phyloP scores from a whole-genome alignment of 2,329 filamentous ascomycete genomes.

The Arachnopeziza araneosa region DNA sequence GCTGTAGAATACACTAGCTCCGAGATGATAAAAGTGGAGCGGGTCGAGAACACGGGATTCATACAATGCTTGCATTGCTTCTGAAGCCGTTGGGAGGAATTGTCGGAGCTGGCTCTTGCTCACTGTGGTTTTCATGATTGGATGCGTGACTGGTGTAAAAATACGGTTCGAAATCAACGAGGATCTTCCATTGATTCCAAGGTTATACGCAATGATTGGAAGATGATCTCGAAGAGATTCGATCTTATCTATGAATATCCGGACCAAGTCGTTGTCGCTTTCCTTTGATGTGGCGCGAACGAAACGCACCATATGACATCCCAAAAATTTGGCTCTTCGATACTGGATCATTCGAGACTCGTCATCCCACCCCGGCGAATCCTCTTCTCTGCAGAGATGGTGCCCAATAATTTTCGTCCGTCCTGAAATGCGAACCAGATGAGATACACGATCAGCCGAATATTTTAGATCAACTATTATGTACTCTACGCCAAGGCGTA shows the following conservation, averaged over 20 bases:
- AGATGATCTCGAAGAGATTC: conserved; percentile 23
- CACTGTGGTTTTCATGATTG: conserved; percentile 51
- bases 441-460: conserved; percentile 38
- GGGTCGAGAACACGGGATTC: conserved; percentile 61
- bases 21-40: conserved; percentile 69
- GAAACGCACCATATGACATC: conserved; percentile 52
- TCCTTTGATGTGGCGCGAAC: conserved; percentile 43
- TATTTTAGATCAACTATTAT: conserved; percentile 56
- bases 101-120: conserved; percentile 27
- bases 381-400: conserved; percentile 34
- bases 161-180: conserved; percentile 53
- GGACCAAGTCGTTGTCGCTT: conserved; percentile 42
- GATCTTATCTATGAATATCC: conserved; percentile 23
- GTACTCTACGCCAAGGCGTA: conserved; percentile 62
- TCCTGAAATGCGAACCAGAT: conserved; percentile 43
- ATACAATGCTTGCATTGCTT: conserved; percentile 61
- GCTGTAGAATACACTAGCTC: conserved; percentile 66
- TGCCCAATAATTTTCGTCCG: conserved; percentile 50
- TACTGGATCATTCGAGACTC: conserved; percentile 43
- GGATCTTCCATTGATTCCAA: conserved; percentile 46
- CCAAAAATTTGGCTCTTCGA: conserved; percentile 42
- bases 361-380: conserved; percentile 41
- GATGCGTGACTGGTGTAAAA: conserved; percentile 49
- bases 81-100: conserved; percentile 45
- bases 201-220: conserved; percentile 48